Conservation (phyloP, 1,284 basidiomycete genomes). For the Ceratobasidium sp. region DNA sequence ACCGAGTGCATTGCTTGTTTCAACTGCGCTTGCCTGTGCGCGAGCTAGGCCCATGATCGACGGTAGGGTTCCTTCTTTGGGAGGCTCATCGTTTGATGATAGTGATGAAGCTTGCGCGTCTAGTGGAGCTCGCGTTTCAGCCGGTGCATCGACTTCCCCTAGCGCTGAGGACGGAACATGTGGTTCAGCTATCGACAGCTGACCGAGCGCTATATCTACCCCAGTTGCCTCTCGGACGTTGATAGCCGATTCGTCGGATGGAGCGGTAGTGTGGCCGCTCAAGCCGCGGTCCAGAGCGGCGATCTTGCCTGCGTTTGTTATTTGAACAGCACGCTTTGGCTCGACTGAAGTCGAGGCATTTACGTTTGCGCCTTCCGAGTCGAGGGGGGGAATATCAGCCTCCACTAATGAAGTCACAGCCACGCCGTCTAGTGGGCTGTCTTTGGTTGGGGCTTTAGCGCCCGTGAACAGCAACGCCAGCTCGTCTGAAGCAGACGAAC, state of each 20-base stretch:
- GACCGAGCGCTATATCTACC: neutral
- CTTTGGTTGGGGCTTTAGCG: slow-evolving; percentile 43
- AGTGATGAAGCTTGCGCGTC: neutral
- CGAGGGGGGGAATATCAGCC: neutral
- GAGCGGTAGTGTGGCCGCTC: neutral
- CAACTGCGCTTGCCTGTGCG: slow-evolving; percentile 15
- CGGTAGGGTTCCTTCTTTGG: neutral
- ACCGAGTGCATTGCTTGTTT: slow-evolving; percentile 8
- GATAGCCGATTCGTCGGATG: neutral
- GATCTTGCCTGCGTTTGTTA: neutral
- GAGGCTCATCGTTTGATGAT: neutral
- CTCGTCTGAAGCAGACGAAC: slow-evolving; percentile 65
- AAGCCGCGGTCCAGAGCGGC: neutral
- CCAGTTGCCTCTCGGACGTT: neutral
- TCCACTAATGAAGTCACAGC: neutral
- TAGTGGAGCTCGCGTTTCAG: neutral
- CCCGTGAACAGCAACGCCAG: slow-evolving; percentile 81
- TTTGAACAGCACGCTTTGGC: neutral
- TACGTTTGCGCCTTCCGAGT: neutral
- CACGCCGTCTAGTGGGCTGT: neutral
- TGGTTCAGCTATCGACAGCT: slow-evolving; percentile 1
- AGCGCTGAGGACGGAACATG: neutral
- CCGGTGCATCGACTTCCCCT: neutral
- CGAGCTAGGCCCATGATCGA: neutral
- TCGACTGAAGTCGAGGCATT: neutral